Conservation (phyloP, 2,329 filamentous ascomycete species). For the Drechmeria coniospora region DNA sequence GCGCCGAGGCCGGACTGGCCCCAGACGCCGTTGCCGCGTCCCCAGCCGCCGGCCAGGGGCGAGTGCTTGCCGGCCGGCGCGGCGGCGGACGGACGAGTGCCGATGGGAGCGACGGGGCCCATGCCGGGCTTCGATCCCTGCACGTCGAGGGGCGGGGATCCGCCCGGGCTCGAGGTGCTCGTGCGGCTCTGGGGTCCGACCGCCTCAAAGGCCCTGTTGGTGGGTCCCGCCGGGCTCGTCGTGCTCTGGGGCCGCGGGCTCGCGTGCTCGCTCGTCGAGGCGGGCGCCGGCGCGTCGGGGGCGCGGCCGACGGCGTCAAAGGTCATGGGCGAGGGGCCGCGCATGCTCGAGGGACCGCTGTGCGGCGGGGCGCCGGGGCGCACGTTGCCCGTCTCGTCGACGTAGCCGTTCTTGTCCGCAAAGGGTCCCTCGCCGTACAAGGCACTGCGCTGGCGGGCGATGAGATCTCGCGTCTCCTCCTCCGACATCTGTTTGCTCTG, state of each 20-base stretch:
- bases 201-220: constrained; percentile 46
- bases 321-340: constrained; percentile 65
- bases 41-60: constrained; percentile 74
- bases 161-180: constrained; percentile 69
- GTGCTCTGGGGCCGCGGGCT: constrained; percentile 68
- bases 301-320: constrained; percentile 44
- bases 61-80: constrained; percentile 54
- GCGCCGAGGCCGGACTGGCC: constrained; percentile 68
- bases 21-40: constrained; percentile 70
- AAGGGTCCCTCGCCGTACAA: constrained; percentile 70
- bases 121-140: constrained; percentile 37
- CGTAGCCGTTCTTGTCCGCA: constrained; percentile 49
- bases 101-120: constrained; percentile 74
- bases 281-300: constrained; percentile 23
- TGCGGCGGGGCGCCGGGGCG: constrained; percentile 52
- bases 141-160: constrained; percentile 59
- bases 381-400: constrained; percentile 50
- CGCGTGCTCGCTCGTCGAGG: constrained; percentile 24
- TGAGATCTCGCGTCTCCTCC: constrained; percentile 88
- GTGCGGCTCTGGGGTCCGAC: constrained; percentile 51
- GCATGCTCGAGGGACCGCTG: constrained; percentile 46
- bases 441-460: constrained; percentile 87
- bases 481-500: constrained; percentile 76
- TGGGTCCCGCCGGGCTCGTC: constrained; percentile 50
- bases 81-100: constrained; percentile 61